phyloP scores from a whole-genome alignment of 306 rosid genomes.

The Rubus parviflorus region DNA sequence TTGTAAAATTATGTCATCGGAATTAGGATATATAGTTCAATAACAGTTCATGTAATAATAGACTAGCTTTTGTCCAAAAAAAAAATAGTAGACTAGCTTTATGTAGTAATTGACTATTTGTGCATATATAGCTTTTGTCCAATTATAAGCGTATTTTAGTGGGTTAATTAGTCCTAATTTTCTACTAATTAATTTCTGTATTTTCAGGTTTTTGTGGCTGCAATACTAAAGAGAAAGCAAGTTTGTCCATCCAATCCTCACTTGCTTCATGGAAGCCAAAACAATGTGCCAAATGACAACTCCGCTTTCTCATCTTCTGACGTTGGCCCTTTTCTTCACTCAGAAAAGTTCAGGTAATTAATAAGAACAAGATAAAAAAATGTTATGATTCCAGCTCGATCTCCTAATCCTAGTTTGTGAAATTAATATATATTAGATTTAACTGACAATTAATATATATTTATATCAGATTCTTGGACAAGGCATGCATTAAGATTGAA shows the following conservation, averaged over 20 bases:
- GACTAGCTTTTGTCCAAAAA: too few species aligned
- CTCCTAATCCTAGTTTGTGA: not conserved
- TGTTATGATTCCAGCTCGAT: not conserved
- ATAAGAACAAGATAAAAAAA: not conserved
- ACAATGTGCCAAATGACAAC: conserved; percentile 16
- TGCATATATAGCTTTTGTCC: too few species aligned
- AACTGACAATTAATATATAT: not conserved
- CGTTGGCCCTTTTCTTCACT: conserved; percentile 27
- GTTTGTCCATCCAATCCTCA: conserved; percentile 58
- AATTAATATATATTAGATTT: not conserved
- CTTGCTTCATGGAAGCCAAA: conserved; percentile 60
- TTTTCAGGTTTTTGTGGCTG: conserved; percentile 87
- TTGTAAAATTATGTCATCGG: too few species aligned
- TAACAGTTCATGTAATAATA: too few species aligned
- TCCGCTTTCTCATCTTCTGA: conserved; percentile 31
- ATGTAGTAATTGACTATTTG: too few species aligned
- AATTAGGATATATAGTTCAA: too few species aligned
- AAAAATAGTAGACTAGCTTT: too few species aligned
- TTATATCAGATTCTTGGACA: conserved; percentile 72
- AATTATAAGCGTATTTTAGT: too few species aligned
- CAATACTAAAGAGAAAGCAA: conserved; percentile 70
- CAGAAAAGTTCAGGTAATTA: conserved; percentile 73
- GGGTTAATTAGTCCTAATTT: too few species aligned
- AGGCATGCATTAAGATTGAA: conserved; percentile 65
- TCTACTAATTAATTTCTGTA: not conserved